A percentile compares a stretch with the other conserved stretches of the same genome.
Conservation (phyloP, 2,329 filamentous ascomycete genomes). For the Niveomyces coronatus region DNA sequence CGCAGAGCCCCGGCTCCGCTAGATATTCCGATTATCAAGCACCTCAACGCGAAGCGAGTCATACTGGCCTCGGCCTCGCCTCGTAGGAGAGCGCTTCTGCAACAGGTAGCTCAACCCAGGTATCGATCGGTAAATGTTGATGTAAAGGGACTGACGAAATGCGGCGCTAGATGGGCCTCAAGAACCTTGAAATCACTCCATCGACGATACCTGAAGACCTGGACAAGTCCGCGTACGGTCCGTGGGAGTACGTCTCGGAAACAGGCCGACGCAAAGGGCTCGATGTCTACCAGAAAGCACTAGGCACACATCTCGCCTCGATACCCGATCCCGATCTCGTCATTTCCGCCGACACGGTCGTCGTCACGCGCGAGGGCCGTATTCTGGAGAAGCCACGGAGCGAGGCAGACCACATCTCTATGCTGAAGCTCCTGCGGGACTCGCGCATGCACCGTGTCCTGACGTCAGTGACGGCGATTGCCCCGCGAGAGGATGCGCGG, state of each 20-base stretch:
- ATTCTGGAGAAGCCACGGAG: conserved; percentile 87
- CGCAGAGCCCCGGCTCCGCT: conserved; percentile 52
- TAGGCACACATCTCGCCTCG: conserved; percentile 33
- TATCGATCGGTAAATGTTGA: conserved; percentile 5
- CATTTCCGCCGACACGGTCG: conserved; percentile 83
- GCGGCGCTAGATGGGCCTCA: conserved; percentile 57
- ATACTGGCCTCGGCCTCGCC: conserved; percentile 89
- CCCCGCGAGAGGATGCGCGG: conserved; percentile 67
- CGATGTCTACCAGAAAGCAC: conserved; percentile 49
- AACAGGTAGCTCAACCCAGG: conserved; percentile 39
- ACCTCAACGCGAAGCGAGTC: conserved; percentile 67
- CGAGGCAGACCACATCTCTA: conserved; percentile 70
- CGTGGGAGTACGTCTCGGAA: conserved; percentile 82
- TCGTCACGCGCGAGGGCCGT: conserved; percentile 62
- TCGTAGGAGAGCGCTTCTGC: conserved; percentile 69
- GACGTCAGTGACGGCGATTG: conserved; percentile 76
- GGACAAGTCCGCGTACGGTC: conserved; percentile 60
- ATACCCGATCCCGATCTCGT: conserved; percentile 68
- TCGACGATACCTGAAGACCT: conserved; percentile 80
- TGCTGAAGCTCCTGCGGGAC: conserved; percentile 76
- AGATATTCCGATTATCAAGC: conserved; percentile 66
- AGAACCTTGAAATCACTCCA: conserved; percentile 72
- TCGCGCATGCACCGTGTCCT: conserved; percentile 69
- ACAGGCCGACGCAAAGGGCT: conserved; percentile 79
- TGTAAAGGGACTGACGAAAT: not conserved